Evolutionary conservation across 2,329 filamentous ascomycete genomes (phyloP).

Genomic region (Pseudomassariella vexata): DNA sequence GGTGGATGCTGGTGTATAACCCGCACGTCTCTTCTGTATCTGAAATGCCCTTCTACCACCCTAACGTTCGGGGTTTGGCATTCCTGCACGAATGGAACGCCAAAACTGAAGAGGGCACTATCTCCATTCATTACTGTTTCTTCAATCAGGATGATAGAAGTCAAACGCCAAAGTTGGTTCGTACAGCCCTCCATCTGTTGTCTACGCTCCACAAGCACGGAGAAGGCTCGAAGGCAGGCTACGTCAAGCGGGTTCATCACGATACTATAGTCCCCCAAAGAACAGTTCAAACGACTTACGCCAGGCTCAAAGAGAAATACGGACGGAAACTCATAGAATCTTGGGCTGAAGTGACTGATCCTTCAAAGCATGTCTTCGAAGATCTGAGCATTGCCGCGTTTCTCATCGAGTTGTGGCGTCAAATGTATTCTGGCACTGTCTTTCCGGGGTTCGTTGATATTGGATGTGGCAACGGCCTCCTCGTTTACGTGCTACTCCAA

Average conservation of each 20-base stretch:
- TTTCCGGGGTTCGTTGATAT: slow-evolving; percentile 96
- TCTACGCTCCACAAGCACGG: slow-evolving; percentile 69
- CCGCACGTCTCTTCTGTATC: slow-evolving; percentile 60
- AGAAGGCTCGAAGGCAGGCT: slow-evolving; percentile 56
- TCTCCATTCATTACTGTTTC: slow-evolving; percentile 57
- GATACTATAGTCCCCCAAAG: slow-evolving; percentile 75
- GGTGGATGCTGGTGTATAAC: slow-evolving; percentile 66
- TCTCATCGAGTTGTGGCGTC: slow-evolving; percentile 81
- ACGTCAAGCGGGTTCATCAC: slow-evolving; percentile 78
- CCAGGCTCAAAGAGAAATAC: slow-evolving; percentile 72
- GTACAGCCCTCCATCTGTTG: slow-evolving; percentile 65
- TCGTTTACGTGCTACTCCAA: slow-evolving; percentile 73
- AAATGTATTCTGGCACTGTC: slow-evolving; percentile 59
- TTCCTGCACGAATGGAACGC: slow-evolving; percentile 65
- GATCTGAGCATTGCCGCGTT: slow-evolving; percentile 89
- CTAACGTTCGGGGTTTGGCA: slow-evolving; percentile 65
- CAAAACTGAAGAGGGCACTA: slow-evolving; percentile 33
- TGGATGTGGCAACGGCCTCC: slow-evolving; percentile 88
- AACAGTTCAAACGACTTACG: slow-evolving; percentile 76
- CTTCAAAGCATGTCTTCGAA: slow-evolving; percentile 90
- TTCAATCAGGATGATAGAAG: slow-evolving; percentile 33
- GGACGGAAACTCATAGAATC: slow-evolving; percentile 62
- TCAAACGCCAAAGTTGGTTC: slow-evolving; percentile 47
- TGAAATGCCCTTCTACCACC: slow-evolving; percentile 84
- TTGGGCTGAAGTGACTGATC: slow-evolving; percentile 86